Percentiles rank a stretch among this genome's conserved stretches.
phyloP scores from a whole-genome alignment of 1,139 yeast species.

The Ogataea hybrid region DNA sequence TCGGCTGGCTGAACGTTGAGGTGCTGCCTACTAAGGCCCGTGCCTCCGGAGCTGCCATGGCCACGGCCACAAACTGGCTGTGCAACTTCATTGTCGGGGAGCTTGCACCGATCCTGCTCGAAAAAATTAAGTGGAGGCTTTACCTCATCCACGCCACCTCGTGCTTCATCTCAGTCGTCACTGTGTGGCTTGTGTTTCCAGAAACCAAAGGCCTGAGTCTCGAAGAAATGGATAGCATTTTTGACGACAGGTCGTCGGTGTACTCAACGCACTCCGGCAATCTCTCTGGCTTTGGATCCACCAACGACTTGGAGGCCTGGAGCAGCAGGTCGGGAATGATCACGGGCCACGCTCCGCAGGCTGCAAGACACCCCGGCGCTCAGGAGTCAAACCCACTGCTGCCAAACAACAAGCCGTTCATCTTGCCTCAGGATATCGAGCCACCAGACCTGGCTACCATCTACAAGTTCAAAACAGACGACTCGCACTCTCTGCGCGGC shows the following conservation, averaged over 20 bases:
- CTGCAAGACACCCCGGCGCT: constrained; percentile 34
- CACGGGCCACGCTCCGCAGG: constrained; percentile 28
- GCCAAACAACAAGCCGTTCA: constrained; percentile 20
- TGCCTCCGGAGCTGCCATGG: constrained; percentile 87
- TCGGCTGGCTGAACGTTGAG: constrained; percentile 90
- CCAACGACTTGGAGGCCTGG: constrained; percentile 18
- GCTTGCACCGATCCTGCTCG: constrained; percentile 83
- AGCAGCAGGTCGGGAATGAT: constrained; percentile 13
- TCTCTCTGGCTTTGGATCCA: constrained; percentile 16
- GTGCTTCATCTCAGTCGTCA: constrained; percentile 67
- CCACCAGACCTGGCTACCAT: constrained; percentile 44
- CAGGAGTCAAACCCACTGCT: constrained; percentile 15
- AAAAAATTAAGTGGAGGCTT: constrained; percentile 71
- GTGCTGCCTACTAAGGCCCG: constrained; percentile 86
- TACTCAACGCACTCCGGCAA: constrained; percentile 27
- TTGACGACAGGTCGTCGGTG: constrained; percentile 58
- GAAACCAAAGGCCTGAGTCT: constrained; percentile 87
- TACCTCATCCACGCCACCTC: constrained; percentile 79
- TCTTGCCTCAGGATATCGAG: constrained; percentile 33
- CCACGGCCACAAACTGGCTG: constrained; percentile 95
- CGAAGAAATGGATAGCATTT: constrained; percentile 85
- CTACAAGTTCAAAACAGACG: constrained; percentile 33
- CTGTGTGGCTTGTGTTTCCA: constrained; percentile 71
- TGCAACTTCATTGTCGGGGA: constrained; percentile 91
- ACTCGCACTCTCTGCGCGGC: constrained; percentile 35